Base-by-base conservation (phyloP, 768 basidiomycete species). In the Mycena rosella region DNA sequence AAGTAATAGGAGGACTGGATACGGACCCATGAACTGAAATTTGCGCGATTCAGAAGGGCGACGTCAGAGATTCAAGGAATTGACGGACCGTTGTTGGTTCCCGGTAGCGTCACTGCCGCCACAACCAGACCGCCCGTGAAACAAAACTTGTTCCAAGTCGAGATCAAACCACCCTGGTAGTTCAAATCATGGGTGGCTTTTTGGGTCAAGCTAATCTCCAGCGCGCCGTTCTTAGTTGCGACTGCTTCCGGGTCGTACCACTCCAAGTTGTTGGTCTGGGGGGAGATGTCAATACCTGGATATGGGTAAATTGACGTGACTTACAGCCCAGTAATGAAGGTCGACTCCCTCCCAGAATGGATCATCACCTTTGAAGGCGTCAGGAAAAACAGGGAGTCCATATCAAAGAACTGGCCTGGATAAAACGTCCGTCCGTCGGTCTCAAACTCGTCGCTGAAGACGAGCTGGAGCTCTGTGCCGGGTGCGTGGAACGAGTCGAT, bases 401-500 rank as follows among this genome's bases (percentile, higher is more conserved):
- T 26, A 14, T 3, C 1, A 34, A 32, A 32, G 17, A 4, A 45
- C 66, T 17, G 15, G 62, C 94, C 94, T 54, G 90, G 90, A 77
- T 91, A 94, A 77, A 96, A 96, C 0, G 91, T 87, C 40, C 96
- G 88, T 18, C 92, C 91, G 6, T 91, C 89, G 10, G 80, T 81
- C 65, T 96, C 90, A 79, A 96, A 96, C 78, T 96, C 96, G 78
- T 96, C 95, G 44, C 92, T 94, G 77, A 95, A 96, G 5, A 95
- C 89, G 15, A 97, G 85, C 62, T 90, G 88, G 77, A 90, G 71
- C 70, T 85, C 77, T 57, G 85, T 78, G 13, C 81, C 80, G 26
- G 90, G 85, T 71, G 90, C 84, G 22, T 77, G 73, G 71, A 86
- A 89, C 6, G 89, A 88, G 8, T 77, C 72, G 40, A 83, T 83